These are phyloP conservation scores for Cryomyces minteri DNA, from an alignment of 495 filamentous ascomycete species.

Conservation along the genomic window DNA sequence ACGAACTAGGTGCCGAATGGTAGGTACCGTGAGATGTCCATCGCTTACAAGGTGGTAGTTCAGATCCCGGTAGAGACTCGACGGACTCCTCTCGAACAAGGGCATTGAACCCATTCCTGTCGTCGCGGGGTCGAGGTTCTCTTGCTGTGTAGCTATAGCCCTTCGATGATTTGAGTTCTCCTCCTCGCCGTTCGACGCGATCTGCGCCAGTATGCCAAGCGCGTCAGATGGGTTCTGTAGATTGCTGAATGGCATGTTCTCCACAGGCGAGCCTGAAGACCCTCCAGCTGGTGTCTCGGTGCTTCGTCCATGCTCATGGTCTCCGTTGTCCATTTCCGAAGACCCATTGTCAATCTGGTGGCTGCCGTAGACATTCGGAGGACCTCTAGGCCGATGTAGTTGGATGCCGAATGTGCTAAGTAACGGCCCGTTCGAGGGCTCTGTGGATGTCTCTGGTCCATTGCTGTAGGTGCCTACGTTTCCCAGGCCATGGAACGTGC, in stretches of 20 bases:
- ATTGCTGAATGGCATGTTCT: conserved; percentile 21
- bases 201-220: conserved; percentile 26
- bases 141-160: neutral
- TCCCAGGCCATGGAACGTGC: conserved; percentile 7
- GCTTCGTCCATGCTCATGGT: conserved; percentile 10
- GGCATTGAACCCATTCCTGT: conserved; percentile 1
- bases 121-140: neutral
- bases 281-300: conserved; percentile 10
- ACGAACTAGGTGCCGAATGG: conserved; percentile 30
- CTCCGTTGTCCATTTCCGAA: conserved; percentile 18
- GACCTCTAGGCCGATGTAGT: too few relatives aligned
- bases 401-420: too few relatives aligned
- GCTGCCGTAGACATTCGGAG: neutral
- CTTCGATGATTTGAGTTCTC: conserved; percentile 6
- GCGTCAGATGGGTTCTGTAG: conserved; percentile 29
- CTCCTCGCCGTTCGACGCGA: conserved; percentile 17
- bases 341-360: neutral
- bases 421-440: conserved; percentile 1
- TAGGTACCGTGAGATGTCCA: conserved; percentile 27
- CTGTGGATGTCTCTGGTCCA: too few relatives aligned
- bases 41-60: conserved; percentile 33
- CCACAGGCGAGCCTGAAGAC: conserved; percentile 15
- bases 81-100: conserved; percentile 2
- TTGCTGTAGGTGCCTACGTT: conserved; percentile 7
- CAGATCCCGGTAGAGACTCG: neutral